phyloP scores from a whole-genome alignment of 139 green algal genomes.

The Desmodesmus armatus region DNA sequence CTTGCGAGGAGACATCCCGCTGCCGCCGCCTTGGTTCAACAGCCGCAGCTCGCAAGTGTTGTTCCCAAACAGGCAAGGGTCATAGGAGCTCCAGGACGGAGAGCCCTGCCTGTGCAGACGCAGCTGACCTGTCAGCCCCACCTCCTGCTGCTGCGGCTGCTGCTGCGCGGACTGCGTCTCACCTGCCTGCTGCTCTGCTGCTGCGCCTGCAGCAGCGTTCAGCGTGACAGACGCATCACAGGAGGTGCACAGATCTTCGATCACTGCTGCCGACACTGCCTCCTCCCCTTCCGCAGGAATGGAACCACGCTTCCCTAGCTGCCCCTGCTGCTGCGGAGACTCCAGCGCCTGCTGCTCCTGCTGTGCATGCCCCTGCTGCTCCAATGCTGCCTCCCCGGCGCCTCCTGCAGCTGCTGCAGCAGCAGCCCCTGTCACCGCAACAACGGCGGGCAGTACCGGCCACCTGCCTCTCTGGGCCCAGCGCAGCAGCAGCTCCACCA shows the following conservation, averaged over 20 bases:
- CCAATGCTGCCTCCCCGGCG: background rate
- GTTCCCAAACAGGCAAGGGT: slow-evolving; percentile 37
- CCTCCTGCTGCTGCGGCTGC: slow-evolving; percentile 10
- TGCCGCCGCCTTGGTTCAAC: background rate
- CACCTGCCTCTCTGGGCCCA: slow-evolving; percentile 78
- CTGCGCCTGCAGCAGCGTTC: background rate
- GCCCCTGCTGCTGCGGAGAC: slow-evolving; percentile 22
- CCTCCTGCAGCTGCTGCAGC: background rate
- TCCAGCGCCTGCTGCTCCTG: background rate
- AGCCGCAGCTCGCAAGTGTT: slow-evolving; percentile 38
- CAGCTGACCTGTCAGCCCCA: no score
- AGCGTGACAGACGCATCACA: background rate
- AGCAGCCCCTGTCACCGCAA: background rate
- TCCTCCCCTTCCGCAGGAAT: background rate
- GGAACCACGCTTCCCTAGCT: background rate
- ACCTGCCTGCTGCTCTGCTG: background rate
- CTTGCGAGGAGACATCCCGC: slow-evolving; percentile 20
- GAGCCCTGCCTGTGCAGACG: no score
- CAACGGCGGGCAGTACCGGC: background rate
- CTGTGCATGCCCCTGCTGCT: background rate
- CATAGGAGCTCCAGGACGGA: slow-evolving; percentile 9
- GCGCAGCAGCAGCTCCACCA: slow-evolving; percentile 88
- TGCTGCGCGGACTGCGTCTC: no score
- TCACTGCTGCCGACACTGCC: slow-evolving; percentile 15
- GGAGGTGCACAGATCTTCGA: slow-evolving; percentile 22